Conservation (phyloP, 768 basidiomycete species). For the Pilatotrama ljubarskyi region DNA sequence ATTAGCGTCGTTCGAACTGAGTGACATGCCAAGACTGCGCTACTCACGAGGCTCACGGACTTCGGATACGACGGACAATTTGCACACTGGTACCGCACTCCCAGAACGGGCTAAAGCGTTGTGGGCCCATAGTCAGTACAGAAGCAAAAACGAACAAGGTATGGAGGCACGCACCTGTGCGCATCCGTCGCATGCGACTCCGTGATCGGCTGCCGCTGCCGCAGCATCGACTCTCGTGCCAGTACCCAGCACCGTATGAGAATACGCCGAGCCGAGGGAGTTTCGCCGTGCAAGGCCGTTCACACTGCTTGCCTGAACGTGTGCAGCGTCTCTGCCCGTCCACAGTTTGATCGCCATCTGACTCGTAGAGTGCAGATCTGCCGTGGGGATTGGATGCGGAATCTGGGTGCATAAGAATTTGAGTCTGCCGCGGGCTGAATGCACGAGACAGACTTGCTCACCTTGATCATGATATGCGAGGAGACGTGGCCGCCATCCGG, state of each 20-base stretch:
- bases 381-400: constrained; percentile 74
- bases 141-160: background rate
- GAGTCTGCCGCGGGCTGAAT: background rate
- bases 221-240: constrained; percentile 23
- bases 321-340: constrained; percentile 73
- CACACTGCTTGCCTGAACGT: constrained; percentile 46
- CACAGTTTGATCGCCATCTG: constrained; percentile 73
- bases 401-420: constrained; percentile 51
- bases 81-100: constrained; percentile 86
- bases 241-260: constrained; percentile 67
- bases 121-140: background rate
- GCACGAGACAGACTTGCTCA: constrained; percentile 29
- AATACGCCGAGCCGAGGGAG: constrained; percentile 63
- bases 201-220: constrained; percentile 49
- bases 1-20: background rate
- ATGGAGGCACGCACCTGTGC: constrained; percentile 44
- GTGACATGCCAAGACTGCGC: background rate
- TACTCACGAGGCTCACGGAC: constrained; percentile 71
- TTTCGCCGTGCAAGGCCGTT: constrained; percentile 48
- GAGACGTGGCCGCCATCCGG: constrained; percentile 77
- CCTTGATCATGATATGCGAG: constrained; percentile 95
- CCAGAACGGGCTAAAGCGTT: constrained; percentile 61
- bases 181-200: constrained; percentile 61
- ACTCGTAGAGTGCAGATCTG: constrained; percentile 76
- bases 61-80: constrained; percentile 78